phyloP scores from a whole-genome alignment of 352 stramenopile species.

The Phytophthora cajani region DNA sequence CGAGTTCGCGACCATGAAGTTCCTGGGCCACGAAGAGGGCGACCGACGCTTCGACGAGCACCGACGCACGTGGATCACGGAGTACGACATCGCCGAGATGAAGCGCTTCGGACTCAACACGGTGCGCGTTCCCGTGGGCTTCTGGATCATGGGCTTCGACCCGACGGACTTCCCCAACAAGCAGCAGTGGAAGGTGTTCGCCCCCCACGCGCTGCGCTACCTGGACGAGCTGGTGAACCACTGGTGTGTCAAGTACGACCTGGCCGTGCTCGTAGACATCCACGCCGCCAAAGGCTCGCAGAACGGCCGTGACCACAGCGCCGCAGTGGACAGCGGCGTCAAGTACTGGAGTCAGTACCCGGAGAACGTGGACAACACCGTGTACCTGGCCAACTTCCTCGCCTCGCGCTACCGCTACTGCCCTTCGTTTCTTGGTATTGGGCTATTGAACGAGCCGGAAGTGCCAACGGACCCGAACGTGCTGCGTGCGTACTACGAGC shows the following conservation, averaged over 20 bases:
- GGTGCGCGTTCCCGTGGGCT: conserved; percentile 81
- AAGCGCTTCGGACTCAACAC: conserved; percentile 78
- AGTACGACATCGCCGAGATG: conserved; percentile 73
- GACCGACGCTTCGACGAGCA: conserved; percentile 55
- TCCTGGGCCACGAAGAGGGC: conserved; percentile 42
- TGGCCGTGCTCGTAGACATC: conserved; percentile 82
- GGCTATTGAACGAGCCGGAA: conserved; percentile 78
- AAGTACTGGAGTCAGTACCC: conserved; percentile 64
- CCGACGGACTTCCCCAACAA: conserved; percentile 54
- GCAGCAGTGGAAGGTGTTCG: conserved; percentile 59
- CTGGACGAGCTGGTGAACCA: conserved; percentile 58
- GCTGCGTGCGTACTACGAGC: conserved; percentile 80
- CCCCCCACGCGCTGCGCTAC: conserved; percentile 48
- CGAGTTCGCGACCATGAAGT: conserved; percentile 82
- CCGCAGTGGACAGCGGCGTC: conserved; percentile 49
- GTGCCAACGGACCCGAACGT: conserved; percentile 53
- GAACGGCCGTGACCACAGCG: conserved; percentile 82
- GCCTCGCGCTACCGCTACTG: conserved; percentile 74
- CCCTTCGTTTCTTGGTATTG: conserved; percentile 77
- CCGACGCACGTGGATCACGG: conserved; percentile 75
- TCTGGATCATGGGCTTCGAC: conserved; percentile 83
- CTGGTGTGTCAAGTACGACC: conserved; percentile 54
- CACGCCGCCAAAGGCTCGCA: conserved; percentile 85
- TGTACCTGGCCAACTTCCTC: conserved; percentile 62
- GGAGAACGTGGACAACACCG: conserved; percentile 75